Conservation (phyloP, 495 filamentous ascomycete species). For the Penicillium longicatenatum region DNA sequence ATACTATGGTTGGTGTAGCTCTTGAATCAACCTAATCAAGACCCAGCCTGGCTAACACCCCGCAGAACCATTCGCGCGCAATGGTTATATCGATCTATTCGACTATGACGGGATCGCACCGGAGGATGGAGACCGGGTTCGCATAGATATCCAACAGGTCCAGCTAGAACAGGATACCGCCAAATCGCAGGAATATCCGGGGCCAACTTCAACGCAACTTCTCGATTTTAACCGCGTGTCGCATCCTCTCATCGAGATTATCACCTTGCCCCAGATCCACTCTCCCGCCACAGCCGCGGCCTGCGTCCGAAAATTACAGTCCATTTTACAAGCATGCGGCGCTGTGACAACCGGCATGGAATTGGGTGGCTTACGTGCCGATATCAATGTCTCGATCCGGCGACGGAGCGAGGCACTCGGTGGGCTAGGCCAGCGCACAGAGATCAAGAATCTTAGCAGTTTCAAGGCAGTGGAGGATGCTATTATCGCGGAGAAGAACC, state of each 20-base stretch:
- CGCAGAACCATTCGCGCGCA: slow-evolving; percentile 74
- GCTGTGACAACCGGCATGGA: slow-evolving; percentile 92
- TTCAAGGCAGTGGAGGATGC: slow-evolving; percentile 95
- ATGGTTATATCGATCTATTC: slow-evolving; percentile 71
- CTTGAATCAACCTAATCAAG: neutral
- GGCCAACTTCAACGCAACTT: slow-evolving; percentile 66
- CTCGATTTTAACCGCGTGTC: slow-evolving; percentile 95
- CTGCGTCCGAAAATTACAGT: slow-evolving; percentile 85
- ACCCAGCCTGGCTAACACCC: slow-evolving; percentile 6
- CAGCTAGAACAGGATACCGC: slow-evolving; percentile 98
- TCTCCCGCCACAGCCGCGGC: slow-evolving; percentile 82
- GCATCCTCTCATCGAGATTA: slow-evolving; percentile 90
- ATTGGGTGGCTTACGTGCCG: slow-evolving; percentile 82
- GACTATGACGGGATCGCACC: slow-evolving; percentile 77
- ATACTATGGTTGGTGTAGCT: slow-evolving; percentile 63
- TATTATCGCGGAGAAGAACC: slow-evolving; percentile 83
- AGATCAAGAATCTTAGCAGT: slow-evolving; percentile 96
- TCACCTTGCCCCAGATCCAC: slow-evolving; percentile 85
- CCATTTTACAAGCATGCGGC: slow-evolving; percentile 74
- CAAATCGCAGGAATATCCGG: slow-evolving; percentile 74
- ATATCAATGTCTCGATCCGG: slow-evolving; percentile 92
- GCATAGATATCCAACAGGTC: slow-evolving; percentile 83
- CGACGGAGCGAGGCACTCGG: slow-evolving; percentile 47
- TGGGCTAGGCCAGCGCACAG: slow-evolving; percentile 80
- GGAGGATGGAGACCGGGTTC: slow-evolving; percentile 65